These are phyloP conservation scores for Clarireedia monteithiana DNA, from an alignment of 2,329 filamentous ascomycete genomes.

Conservation along the genomic window DNA sequence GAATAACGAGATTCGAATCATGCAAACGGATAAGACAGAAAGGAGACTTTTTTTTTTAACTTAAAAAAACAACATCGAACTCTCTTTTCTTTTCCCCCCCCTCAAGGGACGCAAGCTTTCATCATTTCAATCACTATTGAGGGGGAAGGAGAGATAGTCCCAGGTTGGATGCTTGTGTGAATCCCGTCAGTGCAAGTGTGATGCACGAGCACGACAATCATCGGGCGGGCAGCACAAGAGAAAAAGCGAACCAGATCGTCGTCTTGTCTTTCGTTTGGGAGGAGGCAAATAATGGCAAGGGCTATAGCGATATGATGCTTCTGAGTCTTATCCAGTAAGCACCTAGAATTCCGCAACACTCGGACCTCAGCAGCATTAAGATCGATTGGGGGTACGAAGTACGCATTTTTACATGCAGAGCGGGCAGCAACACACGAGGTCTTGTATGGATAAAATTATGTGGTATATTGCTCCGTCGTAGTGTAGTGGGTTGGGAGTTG, in stretches of 20 bases:
- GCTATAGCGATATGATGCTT: slow-evolving; percentile 4
- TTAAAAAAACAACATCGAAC: neutral
- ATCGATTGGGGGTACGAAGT: slow-evolving; percentile 13
- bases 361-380: slow-evolving; percentile 15
- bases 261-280: slow-evolving; percentile 2
- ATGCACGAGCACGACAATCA: slow-evolving; percentile 11
- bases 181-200: slow-evolving; percentile 4
- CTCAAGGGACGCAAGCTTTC: neutral
- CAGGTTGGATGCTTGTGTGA: slow-evolving; percentile 1
- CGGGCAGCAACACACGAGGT: neutral
- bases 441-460: neutral
- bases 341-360: neutral
- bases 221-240: neutral
- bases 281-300: neutral
- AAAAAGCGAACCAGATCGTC: slow-evolving; percentile 1
- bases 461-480: neutral
- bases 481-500: neutral
- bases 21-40: neutral
- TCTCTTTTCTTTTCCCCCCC: neutral
- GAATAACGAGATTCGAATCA: neutral
- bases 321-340: slow-evolving; percentile 1
- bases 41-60: neutral
- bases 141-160: neutral
- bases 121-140: neutral
- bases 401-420: neutral